These are phyloP conservation scores for Papiliotrema terrestris DNA, from an alignment of 1,284 basidiomycete species.

Conservation along the genomic window DNA sequence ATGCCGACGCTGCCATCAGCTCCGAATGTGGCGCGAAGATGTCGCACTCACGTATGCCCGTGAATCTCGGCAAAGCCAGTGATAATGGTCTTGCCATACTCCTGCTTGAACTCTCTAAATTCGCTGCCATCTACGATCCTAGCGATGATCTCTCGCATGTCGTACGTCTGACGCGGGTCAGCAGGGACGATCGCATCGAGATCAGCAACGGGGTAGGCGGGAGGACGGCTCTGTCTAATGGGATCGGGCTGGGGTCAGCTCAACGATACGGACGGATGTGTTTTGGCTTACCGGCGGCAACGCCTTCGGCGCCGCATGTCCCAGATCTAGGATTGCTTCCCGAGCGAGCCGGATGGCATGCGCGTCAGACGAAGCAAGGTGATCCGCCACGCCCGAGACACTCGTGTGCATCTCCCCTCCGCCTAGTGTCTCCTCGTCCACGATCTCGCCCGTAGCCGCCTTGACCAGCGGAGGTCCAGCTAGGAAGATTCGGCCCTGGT, in stretches of 20 bases:
- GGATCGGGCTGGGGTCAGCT: background rate
- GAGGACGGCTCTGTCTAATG: constrained; percentile 45
- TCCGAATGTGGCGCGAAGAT: background rate
- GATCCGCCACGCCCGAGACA: constrained; percentile 90
- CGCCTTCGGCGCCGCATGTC: constrained; percentile 35
- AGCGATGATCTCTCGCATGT: constrained; percentile 90
- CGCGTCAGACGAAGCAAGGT: constrained; percentile 81
- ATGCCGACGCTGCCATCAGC: constrained; percentile 66
- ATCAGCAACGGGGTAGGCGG: constrained; percentile 74
- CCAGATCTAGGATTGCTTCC: constrained; percentile 74
- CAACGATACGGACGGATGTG: background rate
- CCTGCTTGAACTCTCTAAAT: constrained; percentile 93
- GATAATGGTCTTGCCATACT: constrained; percentile 84
- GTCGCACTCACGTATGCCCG: constrained; percentile 57
- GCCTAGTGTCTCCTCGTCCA: constrained; percentile 81
- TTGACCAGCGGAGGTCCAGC: constrained; percentile 93
- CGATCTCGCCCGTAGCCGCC: constrained; percentile 88
- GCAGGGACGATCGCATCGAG: constrained; percentile 88
- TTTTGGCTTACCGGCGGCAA: background rate
- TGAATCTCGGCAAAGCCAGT: constrained; percentile 90
- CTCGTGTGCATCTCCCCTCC: constrained; percentile 89
- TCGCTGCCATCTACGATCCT: constrained; percentile 85
- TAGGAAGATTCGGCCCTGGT: constrained; percentile 93
- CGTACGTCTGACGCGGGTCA: constrained; percentile 80
- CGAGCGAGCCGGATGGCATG: constrained; percentile 83